Conservation (phyloP, 768 basidiomycete species). For the Phanerochaete carnosa region DNA sequence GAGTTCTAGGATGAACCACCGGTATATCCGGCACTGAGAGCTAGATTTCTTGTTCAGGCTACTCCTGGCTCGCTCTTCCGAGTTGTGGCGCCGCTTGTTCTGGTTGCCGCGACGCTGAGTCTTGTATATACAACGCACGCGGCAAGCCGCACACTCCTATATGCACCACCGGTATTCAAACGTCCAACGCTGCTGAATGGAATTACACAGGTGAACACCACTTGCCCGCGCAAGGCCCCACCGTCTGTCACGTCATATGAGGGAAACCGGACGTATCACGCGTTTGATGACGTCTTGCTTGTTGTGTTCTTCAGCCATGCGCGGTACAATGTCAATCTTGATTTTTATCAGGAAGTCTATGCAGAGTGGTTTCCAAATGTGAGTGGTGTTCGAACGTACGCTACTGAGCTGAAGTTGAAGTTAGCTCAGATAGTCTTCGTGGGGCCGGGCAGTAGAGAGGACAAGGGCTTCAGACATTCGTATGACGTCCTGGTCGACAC, state of each 20-base stretch:
- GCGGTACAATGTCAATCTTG: conserved; percentile 43
- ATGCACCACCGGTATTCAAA: neutral
- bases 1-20: too few relatives aligned
- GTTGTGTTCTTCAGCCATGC: conserved; percentile 51
- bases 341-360: conserved; percentile 45
- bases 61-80: neutral
- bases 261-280: conserved; percentile 26
- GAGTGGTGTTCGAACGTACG: conserved; percentile 12
- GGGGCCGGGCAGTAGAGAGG: conserved; percentile 45
- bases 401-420: neutral
- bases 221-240: conserved; percentile 24
- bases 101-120: neutral
- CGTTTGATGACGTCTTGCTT: conserved; percentile 41
- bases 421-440: conserved; percentile 42
- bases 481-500: conserved; percentile 49
- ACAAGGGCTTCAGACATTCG: conserved; percentile 43
- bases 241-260: conserved; percentile 10
- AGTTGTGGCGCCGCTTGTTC: neutral
- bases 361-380: conserved; percentile 49
- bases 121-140: neutral
- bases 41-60: neutral
- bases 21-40: neutral
- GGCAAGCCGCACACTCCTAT: neutral
- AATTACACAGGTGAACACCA: neutral
- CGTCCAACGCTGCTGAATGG: conserved; percentile 3